Conservation (phyloP, 73 alveolate genomes). For the Paraurostyla sp. region DNA sequence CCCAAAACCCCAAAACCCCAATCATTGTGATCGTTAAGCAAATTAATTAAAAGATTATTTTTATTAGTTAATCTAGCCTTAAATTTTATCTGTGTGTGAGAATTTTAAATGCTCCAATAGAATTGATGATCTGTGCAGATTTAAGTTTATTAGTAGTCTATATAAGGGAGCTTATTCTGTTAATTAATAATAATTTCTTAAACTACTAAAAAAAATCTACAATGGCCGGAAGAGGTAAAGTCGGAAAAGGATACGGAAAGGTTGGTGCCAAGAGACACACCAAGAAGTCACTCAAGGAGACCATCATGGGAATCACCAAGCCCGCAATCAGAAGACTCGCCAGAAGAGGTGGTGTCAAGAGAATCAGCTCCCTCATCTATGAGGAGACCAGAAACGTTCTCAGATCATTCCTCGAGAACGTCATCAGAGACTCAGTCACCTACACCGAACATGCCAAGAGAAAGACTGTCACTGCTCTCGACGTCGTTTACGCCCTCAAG, state of each 20-base stretch:
- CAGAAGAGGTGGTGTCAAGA: conserved; percentile 90
- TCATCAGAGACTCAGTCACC: conserved; percentile 82
- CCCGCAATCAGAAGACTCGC: conserved; percentile 91
- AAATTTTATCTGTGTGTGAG: conserved; percentile 38
- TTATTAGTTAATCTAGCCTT: too few relatives aligned
- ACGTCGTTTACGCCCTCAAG: conserved; percentile 92
- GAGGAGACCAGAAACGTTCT: conserved; percentile 83
- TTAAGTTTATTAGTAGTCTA: not conserved
- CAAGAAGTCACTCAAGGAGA: conserved; percentile 77
- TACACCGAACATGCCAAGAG: conserved; percentile 91
- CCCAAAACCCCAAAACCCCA: too few relatives aligned
- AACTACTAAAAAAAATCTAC: not conserved
- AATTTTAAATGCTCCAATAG: conserved; percentile 38
- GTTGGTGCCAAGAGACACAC: conserved; percentile 84
- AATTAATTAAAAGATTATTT: too few relatives aligned
- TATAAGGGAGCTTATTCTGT: not conserved
- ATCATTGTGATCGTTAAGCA: too few relatives aligned
- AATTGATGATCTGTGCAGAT: conserved; percentile 27
- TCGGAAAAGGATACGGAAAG: conserved; percentile 82
- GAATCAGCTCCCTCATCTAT: conserved; percentile 80
- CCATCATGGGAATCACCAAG: conserved; percentile 85
- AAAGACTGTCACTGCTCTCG: conserved; percentile 89
- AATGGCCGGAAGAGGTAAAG: conserved; percentile 79
- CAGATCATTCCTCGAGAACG: conserved; percentile 76
- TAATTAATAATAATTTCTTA: conserved; percentile 28